Evolutionary conservation across 495 filamentous ascomycete species (phyloP), one percentile per base, ranked within the genome.

Genomic region (Penicillium simplicissimum): DNA sequence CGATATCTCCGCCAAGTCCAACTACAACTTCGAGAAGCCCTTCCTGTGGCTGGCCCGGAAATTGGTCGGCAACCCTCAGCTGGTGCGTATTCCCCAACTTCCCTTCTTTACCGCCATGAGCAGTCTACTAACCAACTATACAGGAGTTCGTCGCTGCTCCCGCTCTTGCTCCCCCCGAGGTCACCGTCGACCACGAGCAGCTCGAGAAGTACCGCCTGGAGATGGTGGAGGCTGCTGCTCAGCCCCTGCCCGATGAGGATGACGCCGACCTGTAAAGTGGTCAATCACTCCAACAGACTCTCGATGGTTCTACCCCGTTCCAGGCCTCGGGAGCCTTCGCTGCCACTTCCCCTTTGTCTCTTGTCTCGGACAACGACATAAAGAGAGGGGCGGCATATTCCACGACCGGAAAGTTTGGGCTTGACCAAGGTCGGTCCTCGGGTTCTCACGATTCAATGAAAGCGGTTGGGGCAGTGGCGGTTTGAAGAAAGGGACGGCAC

Each of bases 11-110:
- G 96, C 96, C 76, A 99, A 99, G 86, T 97, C 93, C 68, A 99
- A 99, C 83, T 99, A 99, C 84, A 99, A 99, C 89, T 99, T 99
- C 82, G 96, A 99, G 89, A 99, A 99, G 88, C 96, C 96, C 62
- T 99, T 99, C 90, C 87, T 99, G 63, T 99, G 96, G 96, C 89
- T 99, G 69, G 96, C 95, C 56, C 88, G 96, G 73, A 98, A 99
- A 87, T 86, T 98, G 51, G 96, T 97, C 62, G 96, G 95, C 75
- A 97, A 99, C 84, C 85, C 90, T 64, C 77, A 80, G 66, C 81
- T 99, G 76, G 93, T 97, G 83, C 68, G 90, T 83, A 58, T 40
- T 40, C 40, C 11, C 21, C 34, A 4, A 23, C 34, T 28, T 13
- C 8, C 11, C 25, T 45, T 33, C 11, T n/a, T 13, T 34, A 42